Base-by-base conservation (phyloP, 768 basidiomycete species). In the Roridomyces roridus region DNA sequence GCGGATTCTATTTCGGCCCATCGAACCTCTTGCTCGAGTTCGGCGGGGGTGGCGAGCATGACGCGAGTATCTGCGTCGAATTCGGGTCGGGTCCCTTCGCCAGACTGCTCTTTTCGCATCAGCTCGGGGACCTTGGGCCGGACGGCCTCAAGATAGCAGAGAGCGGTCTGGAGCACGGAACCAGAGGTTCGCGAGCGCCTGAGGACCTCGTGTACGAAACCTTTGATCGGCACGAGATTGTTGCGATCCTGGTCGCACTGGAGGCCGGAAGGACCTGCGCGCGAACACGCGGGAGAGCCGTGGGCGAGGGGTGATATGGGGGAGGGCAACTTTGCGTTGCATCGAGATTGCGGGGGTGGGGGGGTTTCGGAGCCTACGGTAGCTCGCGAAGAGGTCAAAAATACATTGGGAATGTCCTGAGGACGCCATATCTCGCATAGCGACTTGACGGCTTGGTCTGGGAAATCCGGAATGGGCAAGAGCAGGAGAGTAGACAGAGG, bases 81-180 rank as follows among this genome's bases (percentile, higher is more conserved):
- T 63, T 83, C 78, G 50, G 68, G 70, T 43, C 74, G 69, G 55
- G 75, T 65, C 5, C 76, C 75, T 45, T 80, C 67, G 26, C 80
- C 80, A 18, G 68, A 64, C 57, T 77, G 78, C 50, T 89, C 87
- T 60, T 78, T 73, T 1, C 63, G 72, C 44, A 84, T 75, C 10
- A 92, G 76, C 42, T 87, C 85, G 1, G 89, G 85, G 12, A 95
- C 74, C 68, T 84, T 87, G 24, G 76, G 68, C 6, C 91, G 87
- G n/a, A 93, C 81, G 5, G 89, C 92, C 70, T 94, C 92, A 12
- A 96, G 76, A 68, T 95, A 96, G 68, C 94, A 93, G 0, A 94
- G 74, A 0, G 94, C 94, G 0, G 92, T 91, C 68, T 96, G 93
- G 8, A 96, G 80, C 4, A 94, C 91, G 40, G 82, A 85, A 39